phyloP scores from a whole-genome alignment of 1,139 yeast species.

The Saccharomycopsis phalli region DNA sequence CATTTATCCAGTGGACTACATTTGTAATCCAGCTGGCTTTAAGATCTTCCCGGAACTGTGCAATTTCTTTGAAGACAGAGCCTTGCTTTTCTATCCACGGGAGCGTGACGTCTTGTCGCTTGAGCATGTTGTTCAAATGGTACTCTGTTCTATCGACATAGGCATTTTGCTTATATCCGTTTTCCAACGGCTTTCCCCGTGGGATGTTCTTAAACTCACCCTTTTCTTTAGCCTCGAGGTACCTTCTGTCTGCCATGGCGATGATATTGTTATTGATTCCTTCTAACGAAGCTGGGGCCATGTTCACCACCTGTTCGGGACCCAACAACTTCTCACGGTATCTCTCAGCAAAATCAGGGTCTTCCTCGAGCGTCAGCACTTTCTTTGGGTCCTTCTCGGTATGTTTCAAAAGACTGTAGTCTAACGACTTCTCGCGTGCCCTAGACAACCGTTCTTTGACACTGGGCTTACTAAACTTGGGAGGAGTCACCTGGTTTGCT shows the following conservation, averaged over 20 bases:
- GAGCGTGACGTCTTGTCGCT: conserved; percentile 69
- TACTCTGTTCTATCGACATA: conserved; percentile 52
- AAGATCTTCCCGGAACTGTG: conserved; percentile 37
- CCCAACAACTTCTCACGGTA: conserved; percentile 58
- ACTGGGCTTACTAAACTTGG: conserved; percentile 7
- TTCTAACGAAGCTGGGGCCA: conserved; percentile 29
- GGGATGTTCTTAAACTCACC: conserved; percentile 59
- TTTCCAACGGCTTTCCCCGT: conserved; percentile 53
- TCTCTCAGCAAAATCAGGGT: conserved; percentile 50
- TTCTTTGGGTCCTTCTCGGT: conserved; percentile 22
- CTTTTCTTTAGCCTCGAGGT: conserved; percentile 61
- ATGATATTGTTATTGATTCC: conserved; percentile 45
- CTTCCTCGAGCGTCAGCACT: conserved; percentile 29
- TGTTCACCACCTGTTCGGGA: conserved; percentile 39
- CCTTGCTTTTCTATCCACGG: conserved; percentile 86
- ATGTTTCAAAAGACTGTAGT: conserved; percentile 45
- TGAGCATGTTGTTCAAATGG: conserved; percentile 63
- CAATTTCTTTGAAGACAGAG: conserved; percentile 40
- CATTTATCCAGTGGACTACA: conserved; percentile 28
- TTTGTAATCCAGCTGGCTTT: conserved; percentile 37
- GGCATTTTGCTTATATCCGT: conserved; percentile 33
- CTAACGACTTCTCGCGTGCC: conserved; percentile 61
- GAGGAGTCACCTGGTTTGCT: neutral
- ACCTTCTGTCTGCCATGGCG: conserved; percentile 63
- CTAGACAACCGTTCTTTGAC: conserved; percentile 36